Evolutionary conservation across 768 basidiomycete genomes (phyloP).

Genomic region (Coprinellus micaceus): DNA sequence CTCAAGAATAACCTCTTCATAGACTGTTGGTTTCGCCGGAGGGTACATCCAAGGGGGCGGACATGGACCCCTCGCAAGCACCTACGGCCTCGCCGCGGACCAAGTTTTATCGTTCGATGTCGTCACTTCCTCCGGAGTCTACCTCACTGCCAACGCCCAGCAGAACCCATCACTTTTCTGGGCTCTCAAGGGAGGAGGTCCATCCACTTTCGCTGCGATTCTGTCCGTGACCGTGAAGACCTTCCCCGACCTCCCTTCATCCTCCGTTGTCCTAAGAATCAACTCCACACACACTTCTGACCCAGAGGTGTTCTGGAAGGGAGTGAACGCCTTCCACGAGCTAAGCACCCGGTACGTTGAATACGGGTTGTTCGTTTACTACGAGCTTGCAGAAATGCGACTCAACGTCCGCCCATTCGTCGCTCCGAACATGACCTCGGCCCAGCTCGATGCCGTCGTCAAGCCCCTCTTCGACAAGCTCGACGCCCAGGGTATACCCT

Average conservation of each 20-base stretch:
- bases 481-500: constrained; percentile 9
- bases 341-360: constrained; percentile 12
- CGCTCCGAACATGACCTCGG: constrained; percentile 11
- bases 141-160: constrained; percentile 26
- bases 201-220: constrained; percentile 14
- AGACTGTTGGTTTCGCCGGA: constrained; percentile 34
- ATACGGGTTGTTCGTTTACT: constrained; percentile 14
- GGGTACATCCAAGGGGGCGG: constrained; percentile 33
- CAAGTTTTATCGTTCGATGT: constrained; percentile 33
- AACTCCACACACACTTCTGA: constrained; percentile 13
- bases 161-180: constrained; percentile 38
- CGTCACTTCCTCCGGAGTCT: constrained; percentile 36
- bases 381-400: constrained; percentile 7
- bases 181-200: constrained; percentile 31
- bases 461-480: constrained; percentile 13
- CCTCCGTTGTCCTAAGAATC: constrained; percentile 12
- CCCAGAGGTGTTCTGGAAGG: constrained; percentile 13
- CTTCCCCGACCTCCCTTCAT: constrained; percentile 11
- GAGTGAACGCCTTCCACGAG: constrained; percentile 9
- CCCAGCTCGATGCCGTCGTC: constrained; percentile 6
- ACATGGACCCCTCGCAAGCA: constrained; percentile 16
- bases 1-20: neutral
- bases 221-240: constrained; percentile 20
- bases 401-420: constrained; percentile 14
- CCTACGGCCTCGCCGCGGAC: constrained; percentile 20